These are phyloP conservation scores for Exutisphaerella laricina DNA, from an alignment of 2,329 filamentous ascomycete genomes.

Conservation along the genomic window DNA sequence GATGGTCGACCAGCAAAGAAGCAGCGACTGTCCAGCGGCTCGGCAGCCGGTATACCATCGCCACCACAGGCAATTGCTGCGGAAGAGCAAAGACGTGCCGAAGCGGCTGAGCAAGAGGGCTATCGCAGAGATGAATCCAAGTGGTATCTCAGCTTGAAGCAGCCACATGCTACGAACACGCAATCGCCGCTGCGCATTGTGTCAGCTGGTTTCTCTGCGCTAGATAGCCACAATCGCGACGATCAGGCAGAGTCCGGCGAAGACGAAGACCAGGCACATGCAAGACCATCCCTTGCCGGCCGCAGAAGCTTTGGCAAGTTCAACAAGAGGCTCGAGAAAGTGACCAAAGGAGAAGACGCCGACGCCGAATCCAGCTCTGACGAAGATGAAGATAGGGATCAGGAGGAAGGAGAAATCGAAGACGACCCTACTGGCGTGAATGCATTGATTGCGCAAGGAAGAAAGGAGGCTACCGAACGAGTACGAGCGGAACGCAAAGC, in stretches of 20 bases:
- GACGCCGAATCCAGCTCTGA: slow-evolving; percentile 23
- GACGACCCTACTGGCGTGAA: slow-evolving; percentile 39
- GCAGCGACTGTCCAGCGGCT: slow-evolving; percentile 49
- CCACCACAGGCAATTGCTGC: slow-evolving; percentile 40
- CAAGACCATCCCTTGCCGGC: slow-evolving; percentile 32
- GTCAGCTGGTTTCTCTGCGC: slow-evolving; percentile 53
- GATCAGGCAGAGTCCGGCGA: slow-evolving; percentile 29
- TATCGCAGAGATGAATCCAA: slow-evolving; percentile 63
- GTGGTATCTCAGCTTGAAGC: slow-evolving; percentile 63
- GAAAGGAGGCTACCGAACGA: slow-evolving; percentile 41
- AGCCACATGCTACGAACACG: slow-evolving; percentile 33
- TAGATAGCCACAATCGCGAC: slow-evolving; percentile 36
- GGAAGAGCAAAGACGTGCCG: slow-evolving; percentile 8
- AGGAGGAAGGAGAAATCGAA: slow-evolving; percentile 34
- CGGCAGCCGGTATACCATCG: slow-evolving; percentile 34
- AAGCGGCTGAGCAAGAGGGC: slow-evolving; percentile 54
- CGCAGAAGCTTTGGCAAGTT: slow-evolving; percentile 50
- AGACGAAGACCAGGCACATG: slow-evolving; percentile 32
- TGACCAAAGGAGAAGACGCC: slow-evolving; percentile 35
- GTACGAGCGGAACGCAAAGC: slow-evolving; percentile 41
- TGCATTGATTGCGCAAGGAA: slow-evolving; percentile 42
- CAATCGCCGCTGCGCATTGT: slow-evolving; percentile 50
- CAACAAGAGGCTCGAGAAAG: slow-evolving; percentile 39
- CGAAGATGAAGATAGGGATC: slow-evolving; percentile 32
- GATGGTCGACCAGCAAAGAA: slow-evolving; percentile 57